A percentile compares a stretch with the other conserved stretches of the same genome.
Conservation (phyloP, 106 monocot species). For the Acorus calamus region DNA sequence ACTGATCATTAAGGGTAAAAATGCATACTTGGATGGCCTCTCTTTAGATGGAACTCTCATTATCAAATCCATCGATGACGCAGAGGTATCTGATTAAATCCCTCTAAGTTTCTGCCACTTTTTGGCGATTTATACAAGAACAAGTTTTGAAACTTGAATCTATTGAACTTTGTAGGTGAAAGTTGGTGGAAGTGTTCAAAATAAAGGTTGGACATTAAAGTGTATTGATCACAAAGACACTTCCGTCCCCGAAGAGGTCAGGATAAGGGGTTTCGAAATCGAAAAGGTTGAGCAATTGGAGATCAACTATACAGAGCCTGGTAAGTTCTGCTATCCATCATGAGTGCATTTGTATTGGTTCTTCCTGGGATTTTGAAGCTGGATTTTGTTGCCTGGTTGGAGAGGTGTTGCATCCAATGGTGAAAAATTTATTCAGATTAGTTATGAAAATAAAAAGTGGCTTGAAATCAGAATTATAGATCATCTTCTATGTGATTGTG, state of each 20-base stretch:
- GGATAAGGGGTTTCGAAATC: conserved; percentile 67
- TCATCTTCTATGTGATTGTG: too few species aligned
- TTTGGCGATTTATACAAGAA: too few species aligned
- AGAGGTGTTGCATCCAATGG: too few species aligned
- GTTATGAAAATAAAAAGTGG: too few species aligned
- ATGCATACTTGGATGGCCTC: conserved; percentile 43
- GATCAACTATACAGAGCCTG: conserved; percentile 39
- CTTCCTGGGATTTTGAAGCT: too few species aligned
- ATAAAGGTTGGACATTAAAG: conserved; percentile 68
- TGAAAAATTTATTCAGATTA: too few species aligned
- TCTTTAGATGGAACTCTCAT: conserved; percentile 70
- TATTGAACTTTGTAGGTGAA: conserved; percentile 31
- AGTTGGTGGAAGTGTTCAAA: conserved; percentile 49
- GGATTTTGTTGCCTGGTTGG: too few species aligned
- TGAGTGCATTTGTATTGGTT: too few species aligned
- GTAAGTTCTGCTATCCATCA: conserved; percentile 12
- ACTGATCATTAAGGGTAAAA: conserved; percentile 48
- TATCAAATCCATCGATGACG: conserved; percentile 41
- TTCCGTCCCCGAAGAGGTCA: conserved; percentile 51
- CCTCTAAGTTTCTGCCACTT: too few species aligned
- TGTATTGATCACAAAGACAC: conserved; percentile 63
- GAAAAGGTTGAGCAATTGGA: conserved; percentile 66
- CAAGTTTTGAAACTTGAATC: too few species aligned
- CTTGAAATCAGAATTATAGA: too few species aligned
- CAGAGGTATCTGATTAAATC: conserved; percentile 42